Evolutionary conservation across 306 rosid genomes (phyloP), one percentile per base, ranked within the genome.

Genomic region (Vicia faba): DNA sequence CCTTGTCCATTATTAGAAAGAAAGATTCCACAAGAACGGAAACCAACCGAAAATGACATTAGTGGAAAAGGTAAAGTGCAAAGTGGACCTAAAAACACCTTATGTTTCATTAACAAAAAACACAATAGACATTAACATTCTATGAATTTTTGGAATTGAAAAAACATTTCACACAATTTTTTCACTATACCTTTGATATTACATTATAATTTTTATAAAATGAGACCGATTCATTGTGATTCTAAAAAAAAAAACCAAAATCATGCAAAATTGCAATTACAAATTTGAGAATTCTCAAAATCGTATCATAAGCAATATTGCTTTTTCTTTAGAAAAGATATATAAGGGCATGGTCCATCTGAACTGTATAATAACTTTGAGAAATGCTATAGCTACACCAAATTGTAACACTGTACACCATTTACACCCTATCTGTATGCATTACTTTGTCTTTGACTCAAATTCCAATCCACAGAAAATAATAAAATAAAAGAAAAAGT

Each of bases 281-380:
- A 44, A 58, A 57, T 28, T 28, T 28, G 36, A 58, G 20, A 69
- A 26, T 25, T 54, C 44, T 51, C 19, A 12, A 23, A 25, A 40
- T 15, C 26, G 67, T 44, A 18, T 71, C 35, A 40, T 41, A 14
- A 55, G 38, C 43, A 66, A 53, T 14, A 48, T 63, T 63, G 40
- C 77, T 76, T 81, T 79, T 61, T 31, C 64, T 61, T 65, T 76
- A 73, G 64, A 81, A 44, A 70, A 16, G 15, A 51, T 11, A 51
- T 20, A 35, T 19, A n/a, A 0, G 18, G 13, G 49, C 56, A 56
- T 69, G 49, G 60, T 65, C 48, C 73, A 66, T 55, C 57, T 54
- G 81, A 76, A 75, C 76, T 64, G 9, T 40, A 40, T 40, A 40
- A n/a, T n/a, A n/a, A n/a, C n/a, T n/a, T n/a, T n/a, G n/a, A n/a